Conservation (phyloP, 1,139 yeast genomes). For the Geotrichum fermentans region DNA sequence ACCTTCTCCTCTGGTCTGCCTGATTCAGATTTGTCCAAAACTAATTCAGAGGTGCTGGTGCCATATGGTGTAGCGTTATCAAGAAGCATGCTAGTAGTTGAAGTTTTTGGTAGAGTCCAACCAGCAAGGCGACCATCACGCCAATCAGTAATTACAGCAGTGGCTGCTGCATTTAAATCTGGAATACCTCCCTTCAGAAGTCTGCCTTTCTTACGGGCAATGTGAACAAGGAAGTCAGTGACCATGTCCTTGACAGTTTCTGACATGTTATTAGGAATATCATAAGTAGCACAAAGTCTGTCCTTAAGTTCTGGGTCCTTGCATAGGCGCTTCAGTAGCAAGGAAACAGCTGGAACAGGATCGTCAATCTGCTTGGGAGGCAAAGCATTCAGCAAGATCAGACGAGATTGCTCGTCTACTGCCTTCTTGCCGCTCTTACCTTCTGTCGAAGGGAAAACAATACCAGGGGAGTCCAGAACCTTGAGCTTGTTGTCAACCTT, state of each 20-base stretch:
- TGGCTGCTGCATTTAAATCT: slow-evolving; percentile 78
- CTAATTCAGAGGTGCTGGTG: slow-evolving; percentile 33
- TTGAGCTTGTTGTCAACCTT: slow-evolving; percentile 86
- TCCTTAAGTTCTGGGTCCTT: slow-evolving; percentile 59
- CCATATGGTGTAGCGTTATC: slow-evolving; percentile 35
- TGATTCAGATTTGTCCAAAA: slow-evolving; percentile 19
- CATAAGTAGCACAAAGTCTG: slow-evolving; percentile 65
- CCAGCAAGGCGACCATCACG: slow-evolving; percentile 92
- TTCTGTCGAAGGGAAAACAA: slow-evolving; percentile 80
- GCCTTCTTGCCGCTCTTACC: slow-evolving; percentile 45
- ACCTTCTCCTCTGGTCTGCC: slow-evolving; percentile 57
- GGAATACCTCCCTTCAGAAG: slow-evolving; percentile 92
- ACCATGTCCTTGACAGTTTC: slow-evolving; percentile 37
- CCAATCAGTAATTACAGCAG: slow-evolving; percentile 87
- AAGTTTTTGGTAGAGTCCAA: slow-evolving; percentile 73
- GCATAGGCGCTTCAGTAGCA: slow-evolving; percentile 70
- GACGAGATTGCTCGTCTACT: slow-evolving; percentile 75
- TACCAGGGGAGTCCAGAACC: slow-evolving; percentile 93
- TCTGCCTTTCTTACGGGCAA: slow-evolving; percentile 90
- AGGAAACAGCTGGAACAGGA: slow-evolving; percentile 75
- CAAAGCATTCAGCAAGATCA: slow-evolving; percentile 80
- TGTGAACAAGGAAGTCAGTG: slow-evolving; percentile 82
- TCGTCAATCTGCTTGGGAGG: slow-evolving; percentile 85
- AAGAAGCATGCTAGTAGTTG: slow-evolving; percentile 21
- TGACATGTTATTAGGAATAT: slow-evolving; percentile 73